Base-by-base conservation (phyloP, 2,329 filamentous ascomycete species). In the Lomentospora prolificans region DNA sequence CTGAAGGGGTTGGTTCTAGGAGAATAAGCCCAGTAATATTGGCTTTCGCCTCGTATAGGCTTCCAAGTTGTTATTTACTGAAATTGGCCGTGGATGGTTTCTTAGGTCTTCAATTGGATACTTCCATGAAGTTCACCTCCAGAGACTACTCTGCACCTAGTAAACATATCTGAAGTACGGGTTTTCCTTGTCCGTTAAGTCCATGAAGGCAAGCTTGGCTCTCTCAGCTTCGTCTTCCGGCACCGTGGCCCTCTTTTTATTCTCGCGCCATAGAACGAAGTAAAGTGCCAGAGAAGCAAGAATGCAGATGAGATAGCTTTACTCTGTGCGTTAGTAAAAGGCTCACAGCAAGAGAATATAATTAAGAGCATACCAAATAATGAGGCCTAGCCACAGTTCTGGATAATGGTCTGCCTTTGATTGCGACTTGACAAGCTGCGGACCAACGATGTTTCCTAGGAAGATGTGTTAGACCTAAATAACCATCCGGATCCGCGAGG, bases 131-230 rank as follows among this genome's bases (percentile, higher is more conserved):
- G n/a, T n/a, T n/a, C n/a, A n/a, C n/a, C n/a, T n/a, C n/a, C n/a
- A n/a, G n/a, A n/a, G n/a, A n/a, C n/a, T n/a, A n/a, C n/a, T n/a
- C n/a, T n/a, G n/a, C n/a, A n/a, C n/a, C n/a, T n/a, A n/a, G n/a
- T n/a, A n/a, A n/a, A 76, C 78, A 59, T 87, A 88, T 61, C 76
- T 72, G 61, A 88, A 88, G 63, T 84, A 84, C 1, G 76, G 75
- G 61, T 88, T 87, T 66, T 87, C 73, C 65, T 80, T 82, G 61
- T 88, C 85, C 0, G 85, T 87, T 60, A 87, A 66, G 64, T 87
- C 84, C 55, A 81, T 75, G 58, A 88, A 89, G 0, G 84, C 84
- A 53, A 85, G 63, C 60, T 81, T 81, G 50, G 81, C 85, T 53
- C 82, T 73, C 62, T 88, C 84, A 1, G 62, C 53, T 59, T 86